phyloP scores from a whole-genome alignment of 768 basidiomycete genomes.

The Lactarius vividus region DNA sequence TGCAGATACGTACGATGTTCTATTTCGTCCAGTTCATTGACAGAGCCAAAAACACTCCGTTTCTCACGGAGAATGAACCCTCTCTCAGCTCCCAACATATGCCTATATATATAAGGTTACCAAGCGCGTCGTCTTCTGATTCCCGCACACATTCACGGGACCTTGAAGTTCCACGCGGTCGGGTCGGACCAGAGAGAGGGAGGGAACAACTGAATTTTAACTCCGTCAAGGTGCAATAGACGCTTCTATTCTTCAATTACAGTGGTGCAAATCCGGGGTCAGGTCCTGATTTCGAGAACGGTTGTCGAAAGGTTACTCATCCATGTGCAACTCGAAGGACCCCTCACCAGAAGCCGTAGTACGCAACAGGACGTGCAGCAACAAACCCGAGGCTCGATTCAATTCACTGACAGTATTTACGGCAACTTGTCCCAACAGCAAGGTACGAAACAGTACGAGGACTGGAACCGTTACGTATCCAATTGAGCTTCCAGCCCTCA shows the following conservation, averaged over 20 bases:
- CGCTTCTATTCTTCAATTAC: conserved; percentile 4
- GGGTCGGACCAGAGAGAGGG: conserved; percentile 5
- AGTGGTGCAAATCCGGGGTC: conserved; percentile 9
- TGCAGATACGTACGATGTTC: not conserved
- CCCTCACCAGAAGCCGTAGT: not conserved
- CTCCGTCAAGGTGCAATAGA: not conserved
- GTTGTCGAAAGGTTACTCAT: no score
- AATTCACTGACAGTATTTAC: no score
- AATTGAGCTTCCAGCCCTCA: no score
- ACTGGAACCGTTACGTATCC: no score
- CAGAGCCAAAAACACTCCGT: not conserved
- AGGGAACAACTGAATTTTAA: not conserved
- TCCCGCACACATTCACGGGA: conserved; percentile 2
- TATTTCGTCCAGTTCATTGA: not conserved
- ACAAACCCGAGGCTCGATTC: not conserved
- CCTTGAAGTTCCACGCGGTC: not conserved
- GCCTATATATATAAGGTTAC: no score
- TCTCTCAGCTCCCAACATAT: conserved; percentile 4
- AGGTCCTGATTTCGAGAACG: not conserved
- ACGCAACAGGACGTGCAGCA: not conserved
- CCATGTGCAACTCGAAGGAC: no score
- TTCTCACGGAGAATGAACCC: conserved; percentile 15
- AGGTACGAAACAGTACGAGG: no score
- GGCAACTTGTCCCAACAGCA: no score
- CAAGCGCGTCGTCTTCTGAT: conserved; percentile 9